Conservation (phyloP, 805 yeast genomes). For the Yarrowia deformans region DNA sequence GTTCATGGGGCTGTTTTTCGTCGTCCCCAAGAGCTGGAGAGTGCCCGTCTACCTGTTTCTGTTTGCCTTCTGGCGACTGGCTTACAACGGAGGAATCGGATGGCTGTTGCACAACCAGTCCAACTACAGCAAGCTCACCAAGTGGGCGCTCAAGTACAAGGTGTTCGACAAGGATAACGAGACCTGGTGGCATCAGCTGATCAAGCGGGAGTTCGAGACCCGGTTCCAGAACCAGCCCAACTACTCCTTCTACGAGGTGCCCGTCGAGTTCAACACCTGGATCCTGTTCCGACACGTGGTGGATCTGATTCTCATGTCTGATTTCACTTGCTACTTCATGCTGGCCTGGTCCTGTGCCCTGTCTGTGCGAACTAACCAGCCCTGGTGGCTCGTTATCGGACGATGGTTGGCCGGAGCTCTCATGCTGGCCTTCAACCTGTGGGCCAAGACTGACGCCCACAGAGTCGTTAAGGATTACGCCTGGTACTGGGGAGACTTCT, state of each 20-base stretch:
- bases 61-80: slow-evolving; percentile 76
- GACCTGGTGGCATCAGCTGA: slow-evolving; percentile 53
- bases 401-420: slow-evolving; percentile 66
- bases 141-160: slow-evolving; percentile 57
- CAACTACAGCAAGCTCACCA: slow-evolving; percentile 60
- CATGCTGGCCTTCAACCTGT: slow-evolving; percentile 73
- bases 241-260: slow-evolving; percentile 55
- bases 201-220: slow-evolving; percentile 56
- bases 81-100: slow-evolving; percentile 85
- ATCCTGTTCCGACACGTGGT: slow-evolving; percentile 77
- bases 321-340: slow-evolving; percentile 75
- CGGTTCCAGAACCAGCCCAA: slow-evolving; percentile 54
- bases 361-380: slow-evolving; percentile 54
- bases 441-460: slow-evolving; percentile 90
- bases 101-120: slow-evolving; percentile 70
- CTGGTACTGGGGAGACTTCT: slow-evolving; percentile 96
- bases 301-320: slow-evolving; percentile 84
- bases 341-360: slow-evolving; percentile 57
- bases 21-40: slow-evolving; percentile 47
- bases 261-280: slow-evolving; percentile 85
- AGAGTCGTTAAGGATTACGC: slow-evolving; percentile 88
- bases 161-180: slow-evolving; percentile 54
- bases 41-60: slow-evolving; percentile 58
- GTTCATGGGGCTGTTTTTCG: slow-evolving; percentile 48
- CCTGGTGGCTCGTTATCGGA: slow-evolving; percentile 55